A percentile compares a stretch with the other conserved stretches of the same genome.
Evolutionary conservation across 805 yeast genomes (phyloP).

Genomic region (Candida xiaguanensis): DNA sequence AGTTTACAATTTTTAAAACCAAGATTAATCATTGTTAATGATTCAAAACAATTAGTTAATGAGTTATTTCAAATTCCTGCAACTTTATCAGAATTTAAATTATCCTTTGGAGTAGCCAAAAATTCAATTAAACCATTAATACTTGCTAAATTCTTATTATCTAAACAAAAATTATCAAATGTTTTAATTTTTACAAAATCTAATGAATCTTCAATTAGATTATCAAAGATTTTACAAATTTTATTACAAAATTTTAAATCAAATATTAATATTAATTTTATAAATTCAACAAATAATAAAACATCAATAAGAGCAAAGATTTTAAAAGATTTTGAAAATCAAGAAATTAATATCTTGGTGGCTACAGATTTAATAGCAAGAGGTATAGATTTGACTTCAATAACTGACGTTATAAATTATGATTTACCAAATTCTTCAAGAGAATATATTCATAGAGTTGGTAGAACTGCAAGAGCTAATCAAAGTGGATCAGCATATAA

Average conservation of each 20-base stretch:
- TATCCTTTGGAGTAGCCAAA: slow-evolving; percentile 36
- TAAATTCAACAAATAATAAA: slow-evolving; percentile 58
- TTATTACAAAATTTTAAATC: slow-evolving; percentile 25
- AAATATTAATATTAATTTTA: slow-evolving; percentile 31
- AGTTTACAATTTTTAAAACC: slow-evolving; percentile 68
- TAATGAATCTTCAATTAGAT: slow-evolving; percentile 83
- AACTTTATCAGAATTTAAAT: slow-evolving; percentile 43
- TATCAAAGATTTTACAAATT: slow-evolving; percentile 56
- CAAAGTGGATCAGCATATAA: slow-evolving; percentile 72
- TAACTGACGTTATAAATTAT: slow-evolving; percentile 79
- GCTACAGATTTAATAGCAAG: slow-evolving; percentile 95
- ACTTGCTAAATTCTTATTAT: slow-evolving; percentile 51
- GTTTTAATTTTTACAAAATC: slow-evolving; percentile 68
- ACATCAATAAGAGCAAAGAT: slow-evolving; percentile 49
- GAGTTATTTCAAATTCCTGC: slow-evolving; percentile 63
- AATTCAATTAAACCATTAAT: slow-evolving; percentile 68
- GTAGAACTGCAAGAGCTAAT: slow-evolving; percentile 96
- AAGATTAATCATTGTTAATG: slow-evolving; percentile 70
- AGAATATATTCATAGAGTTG: slow-evolving; percentile 94
- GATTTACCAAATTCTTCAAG: slow-evolving; percentile 85
- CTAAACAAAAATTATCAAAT: slow-evolving; percentile 27
- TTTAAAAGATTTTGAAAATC: slow-evolving; percentile 55
- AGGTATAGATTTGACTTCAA: slow-evolving; percentile 77
- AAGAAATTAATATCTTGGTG: slow-evolving; percentile 51
- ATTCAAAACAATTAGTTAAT: slow-evolving; percentile 40